Evolutionary conservation across 1,139 yeast genomes (phyloP).

Genomic region (Candida smagusa): DNA sequence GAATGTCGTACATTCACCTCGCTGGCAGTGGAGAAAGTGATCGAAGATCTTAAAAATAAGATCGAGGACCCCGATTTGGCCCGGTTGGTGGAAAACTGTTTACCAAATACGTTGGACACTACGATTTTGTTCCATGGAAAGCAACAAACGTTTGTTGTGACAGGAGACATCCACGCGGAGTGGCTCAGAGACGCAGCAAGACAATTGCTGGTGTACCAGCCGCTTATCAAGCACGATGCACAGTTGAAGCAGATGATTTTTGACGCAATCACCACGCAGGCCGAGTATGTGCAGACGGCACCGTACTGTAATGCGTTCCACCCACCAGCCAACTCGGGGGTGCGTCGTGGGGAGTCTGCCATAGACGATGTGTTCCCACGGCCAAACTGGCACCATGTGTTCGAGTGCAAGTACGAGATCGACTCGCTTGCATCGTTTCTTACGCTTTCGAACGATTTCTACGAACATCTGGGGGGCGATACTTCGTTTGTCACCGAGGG

Average conservation of each 20-base stretch:
- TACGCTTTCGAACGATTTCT: conserved; percentile 71
- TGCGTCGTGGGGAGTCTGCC: conserved; percentile 52
- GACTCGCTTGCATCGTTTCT: conserved; percentile 84
- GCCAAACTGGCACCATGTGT: conserved; percentile 70
- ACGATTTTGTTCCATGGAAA: conserved; percentile 69
- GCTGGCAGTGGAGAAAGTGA: conserved; percentile 57
- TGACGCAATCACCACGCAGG: conserved; percentile 84
- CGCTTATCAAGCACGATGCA: conserved; percentile 51
- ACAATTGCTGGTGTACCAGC: conserved; percentile 75
- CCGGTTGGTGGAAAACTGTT: conserved; percentile 72
- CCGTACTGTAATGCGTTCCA: conserved; percentile 93
- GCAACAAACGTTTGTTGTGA: conserved; percentile 57
- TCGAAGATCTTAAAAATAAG: conserved; percentile 48
- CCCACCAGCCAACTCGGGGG: conserved; percentile 66
- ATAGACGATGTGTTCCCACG: conserved; percentile 65
- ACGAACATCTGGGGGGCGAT: conserved; percentile 48
- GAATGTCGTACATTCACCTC: conserved; percentile 74
- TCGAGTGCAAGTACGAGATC: conserved; percentile 87
- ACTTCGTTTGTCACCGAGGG: conserved; percentile 45
- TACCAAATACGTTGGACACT: conserved; percentile 87
- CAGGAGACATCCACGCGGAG: conserved; percentile 90
- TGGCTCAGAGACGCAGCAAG: conserved; percentile 87
- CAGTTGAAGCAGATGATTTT: conserved; percentile 50
- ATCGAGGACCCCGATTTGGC: conserved; percentile 65
- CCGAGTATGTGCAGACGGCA: conserved; percentile 52